phyloP scores from a whole-genome alignment of 805 yeast species.

The Ascoidea asiatica region DNA sequence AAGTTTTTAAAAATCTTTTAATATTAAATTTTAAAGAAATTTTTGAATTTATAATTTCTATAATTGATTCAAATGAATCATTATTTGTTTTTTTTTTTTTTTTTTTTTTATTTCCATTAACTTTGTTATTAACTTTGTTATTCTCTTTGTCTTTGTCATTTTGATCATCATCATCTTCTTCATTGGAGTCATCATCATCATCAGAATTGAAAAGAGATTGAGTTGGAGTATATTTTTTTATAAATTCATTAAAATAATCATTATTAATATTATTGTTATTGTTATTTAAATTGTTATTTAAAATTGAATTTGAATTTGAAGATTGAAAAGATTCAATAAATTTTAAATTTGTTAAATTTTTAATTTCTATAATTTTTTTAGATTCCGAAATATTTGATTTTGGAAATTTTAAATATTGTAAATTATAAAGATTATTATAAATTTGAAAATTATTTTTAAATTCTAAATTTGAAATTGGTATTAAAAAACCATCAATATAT shows the following conservation, averaged over 20 bases:
- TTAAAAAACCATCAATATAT: constrained; percentile 14
- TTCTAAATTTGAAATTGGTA: constrained; percentile 17
- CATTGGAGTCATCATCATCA: not conserved
- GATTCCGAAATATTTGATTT: constrained; percentile 35
- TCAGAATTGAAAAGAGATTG: not conserved
- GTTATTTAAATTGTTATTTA: constrained; percentile 15
- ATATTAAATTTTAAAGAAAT: constrained; percentile 49
- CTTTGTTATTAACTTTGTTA: not conserved
- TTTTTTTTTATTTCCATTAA: constrained; percentile 23
- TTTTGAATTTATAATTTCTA: constrained; percentile 6
- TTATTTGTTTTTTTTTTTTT: constrained; percentile 17
- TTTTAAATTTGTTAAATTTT: constrained; percentile 16
- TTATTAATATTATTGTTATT: constrained; percentile 22
- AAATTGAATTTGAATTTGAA: no score
- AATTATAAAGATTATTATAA: constrained; percentile 23
- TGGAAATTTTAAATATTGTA: constrained; percentile 25
- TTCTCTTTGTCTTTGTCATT: not conserved
- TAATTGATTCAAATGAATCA: not conserved
- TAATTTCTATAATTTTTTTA: constrained; percentile 47
- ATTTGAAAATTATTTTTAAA: constrained; percentile 19
- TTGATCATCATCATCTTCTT: not conserved
- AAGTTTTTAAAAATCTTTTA: constrained; percentile 50
- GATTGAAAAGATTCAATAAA: not conserved
- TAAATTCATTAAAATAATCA: not conserved
- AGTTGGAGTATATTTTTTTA: not conserved